phyloP scores from a whole-genome alignment of 306 rosid species.

The Vigna radiata region DNA sequence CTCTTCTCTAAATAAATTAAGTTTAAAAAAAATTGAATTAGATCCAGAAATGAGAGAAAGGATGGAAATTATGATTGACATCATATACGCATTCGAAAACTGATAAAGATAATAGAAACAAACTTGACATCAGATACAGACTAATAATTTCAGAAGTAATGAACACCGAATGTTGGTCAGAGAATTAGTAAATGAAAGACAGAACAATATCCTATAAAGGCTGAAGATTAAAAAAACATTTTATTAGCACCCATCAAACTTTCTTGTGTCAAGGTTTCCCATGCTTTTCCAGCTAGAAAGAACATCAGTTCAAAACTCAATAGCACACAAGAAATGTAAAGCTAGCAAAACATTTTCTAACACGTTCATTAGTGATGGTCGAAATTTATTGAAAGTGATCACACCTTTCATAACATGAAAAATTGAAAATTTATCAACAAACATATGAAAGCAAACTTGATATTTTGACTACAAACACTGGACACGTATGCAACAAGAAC shows the following conservation, averaged over 20 bases:
- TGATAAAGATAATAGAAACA: neutral
- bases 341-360: neutral
- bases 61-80: too few species aligned
- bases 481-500: constrained; percentile 16
- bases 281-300: constrained; percentile 14
- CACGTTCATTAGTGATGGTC: neutral
- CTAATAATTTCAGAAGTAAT: neutral
- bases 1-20: constrained; percentile 23
- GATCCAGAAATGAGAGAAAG: constrained; percentile 1
- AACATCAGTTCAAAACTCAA: constrained; percentile 28
- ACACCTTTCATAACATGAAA: neutral
- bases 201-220: constrained; percentile 23
- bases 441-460: constrained; percentile 5
- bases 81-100: neutral
- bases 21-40: neutral
- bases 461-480: constrained; percentile 14
- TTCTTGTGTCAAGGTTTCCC: neutral
- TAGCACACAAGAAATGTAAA: neutral
- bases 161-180: neutral
- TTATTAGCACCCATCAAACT: constrained; percentile 1
- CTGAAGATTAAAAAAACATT: constrained; percentile 2
- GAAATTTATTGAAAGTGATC: neutral
- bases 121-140: neutral
- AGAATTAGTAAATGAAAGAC: constrained; percentile 16
- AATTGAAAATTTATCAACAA: constrained; percentile 24